Evolutionary conservation across 2,329 filamentous ascomycete genomes (phyloP), one percentile per base, ranked within the genome.

Genomic region (Scytalidium sp.): DNA sequence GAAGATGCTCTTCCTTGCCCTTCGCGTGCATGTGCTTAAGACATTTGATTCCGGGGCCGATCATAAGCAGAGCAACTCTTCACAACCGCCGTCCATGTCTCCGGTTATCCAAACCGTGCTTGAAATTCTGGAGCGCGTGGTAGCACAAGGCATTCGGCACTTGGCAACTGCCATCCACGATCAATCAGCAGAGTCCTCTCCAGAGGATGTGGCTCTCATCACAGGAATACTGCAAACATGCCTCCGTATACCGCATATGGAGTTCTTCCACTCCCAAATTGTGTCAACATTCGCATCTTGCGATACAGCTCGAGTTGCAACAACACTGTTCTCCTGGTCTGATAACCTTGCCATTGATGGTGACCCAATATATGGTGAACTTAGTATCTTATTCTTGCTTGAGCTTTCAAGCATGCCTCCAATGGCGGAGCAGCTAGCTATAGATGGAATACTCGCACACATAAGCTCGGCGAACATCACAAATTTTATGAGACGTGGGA

Each of bases 291-390:
- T 90, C 74, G 75, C 80, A 1, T 81, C 82, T 43, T 84, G 91
- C 64, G 84, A 88, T 55, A 85, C 86, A 1, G 79, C 90, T 42
- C 88, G 93, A 60, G 88, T 91, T 53, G 92, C 91, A 1, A 85
- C 87, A 5, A 90, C 88, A 27, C 78, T 99, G 4, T 97, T 93
- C 69, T 96, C 91, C 0, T 99, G 94, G 94, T 83, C 93, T 3
- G 91, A 97, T 67, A 84, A 86, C 57, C 78, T 97, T 20, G 81
- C 87, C 1, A 79, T 87, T 29, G 80, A 87, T 50, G 83, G 85
- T 22, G 93, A 97, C 64, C 93, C 94, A 0, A 76, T 97, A 23
- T 97, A 97, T 67, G 94, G 92, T 56, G 92, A 97, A 64, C 80
- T 97, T n/a, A 89, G 88, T 60, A 79, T 96, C 39, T 78, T 92